Conservation (phyloP, 441 rosid species). For the Sinapis alba region DNA sequence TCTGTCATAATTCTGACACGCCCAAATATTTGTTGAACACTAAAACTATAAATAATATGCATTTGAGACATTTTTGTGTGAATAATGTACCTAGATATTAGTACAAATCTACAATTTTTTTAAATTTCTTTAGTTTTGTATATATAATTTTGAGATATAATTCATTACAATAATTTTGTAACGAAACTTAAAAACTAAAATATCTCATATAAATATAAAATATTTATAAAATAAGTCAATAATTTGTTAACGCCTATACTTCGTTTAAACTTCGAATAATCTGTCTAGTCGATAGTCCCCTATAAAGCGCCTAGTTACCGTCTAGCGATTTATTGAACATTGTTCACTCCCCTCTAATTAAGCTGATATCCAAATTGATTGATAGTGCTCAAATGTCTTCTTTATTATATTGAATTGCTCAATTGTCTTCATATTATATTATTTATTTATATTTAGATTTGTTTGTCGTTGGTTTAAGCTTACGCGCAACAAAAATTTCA, state of each 20-base stretch:
- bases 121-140: too few species aligned
- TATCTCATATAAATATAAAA: too few species aligned
- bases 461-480: neutral
- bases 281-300: too few species aligned
- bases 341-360: neutral
- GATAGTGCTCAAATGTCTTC: neutral
- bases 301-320: too few species aligned
- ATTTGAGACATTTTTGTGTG: neutral
- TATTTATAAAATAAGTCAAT: too few species aligned
- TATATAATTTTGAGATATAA: too few species aligned
- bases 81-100: neutral
- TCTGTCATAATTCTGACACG: neutral
- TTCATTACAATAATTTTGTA: too few species aligned
- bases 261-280: too few species aligned
- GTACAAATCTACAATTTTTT: too few species aligned
- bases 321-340: too few species aligned
- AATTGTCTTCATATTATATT: neutral
- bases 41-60: neutral
- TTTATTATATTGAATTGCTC: neutral
- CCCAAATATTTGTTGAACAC: neutral
- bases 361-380: neutral
- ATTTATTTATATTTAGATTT: neutral
- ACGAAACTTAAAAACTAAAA: too few species aligned
- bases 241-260: too few species aligned
- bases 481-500: neutral